Base-by-base conservation (phyloP, 2,329 filamentous ascomycete species). In the Nakataea oryzae region DNA sequence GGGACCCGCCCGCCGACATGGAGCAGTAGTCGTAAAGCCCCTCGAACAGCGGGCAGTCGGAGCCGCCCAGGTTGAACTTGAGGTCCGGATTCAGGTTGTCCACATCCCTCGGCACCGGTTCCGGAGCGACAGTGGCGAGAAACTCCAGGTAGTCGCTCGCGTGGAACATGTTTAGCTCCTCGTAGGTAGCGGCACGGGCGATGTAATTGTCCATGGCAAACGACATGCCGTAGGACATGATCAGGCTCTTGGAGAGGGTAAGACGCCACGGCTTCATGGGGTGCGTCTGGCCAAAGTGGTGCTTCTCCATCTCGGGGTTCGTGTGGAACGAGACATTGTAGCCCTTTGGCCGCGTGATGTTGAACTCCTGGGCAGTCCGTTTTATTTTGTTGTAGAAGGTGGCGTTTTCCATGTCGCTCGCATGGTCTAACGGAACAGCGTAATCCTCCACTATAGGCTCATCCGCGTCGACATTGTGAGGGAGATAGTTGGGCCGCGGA, bases 241-340 rank as follows among this genome's bases (percentile, higher is more conserved):
- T 91, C 58, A 99, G 84, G 69, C 95, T 91, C 74, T 99, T 97
- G 62, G 95, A 96, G 62, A 99, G 82, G 21, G 93, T 97, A 66
- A 99, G 79, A 47, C 95, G 90, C 93, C 95, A 97, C 63, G 95
- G 95, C 74, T 99, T 99, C 95, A 99, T 99, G 26, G 95, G 95
- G 78, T 99, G 95, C 12, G 91, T 93, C 76, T 91, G 89, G 67
- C 95, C 95, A 74, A 99, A 99, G 74, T 99, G 95, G 75, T 97
- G 93, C 72, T 90, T 89, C 77, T 99, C 95, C 73, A 97, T 96
- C 64, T 91, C 87, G 1, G 93, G 90, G 70, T 97, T 97, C 76
- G 92, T 91, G 74, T 99, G 95, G 76, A 93, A 97, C 12, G 93
- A 97, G 58, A 99, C 93, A 34, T 84, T 92, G 76, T 96, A 93